Evolutionary conservation across 495 filamentous ascomycete genomes (phyloP).

Genomic region (Penicillium waksmanii): DNA sequence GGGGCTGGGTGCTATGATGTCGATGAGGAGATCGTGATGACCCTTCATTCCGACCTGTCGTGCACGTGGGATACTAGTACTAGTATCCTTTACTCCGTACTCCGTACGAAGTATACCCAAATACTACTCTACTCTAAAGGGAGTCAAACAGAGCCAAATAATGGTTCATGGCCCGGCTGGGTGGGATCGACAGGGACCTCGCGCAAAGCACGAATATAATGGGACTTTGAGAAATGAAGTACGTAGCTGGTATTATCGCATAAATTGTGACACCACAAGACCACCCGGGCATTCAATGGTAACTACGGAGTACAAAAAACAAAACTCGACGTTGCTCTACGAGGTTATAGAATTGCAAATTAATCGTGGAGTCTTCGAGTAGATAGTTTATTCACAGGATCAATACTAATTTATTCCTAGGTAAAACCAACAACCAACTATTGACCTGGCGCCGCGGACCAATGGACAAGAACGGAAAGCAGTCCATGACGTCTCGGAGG

Average conservation of each 20-base stretch:
- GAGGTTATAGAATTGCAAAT: too few species aligned
- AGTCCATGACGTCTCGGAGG: background rate
- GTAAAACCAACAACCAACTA: background rate
- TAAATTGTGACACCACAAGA: too few species aligned
- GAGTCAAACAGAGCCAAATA: background rate
- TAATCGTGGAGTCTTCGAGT: too few species aligned
- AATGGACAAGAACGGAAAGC: background rate
- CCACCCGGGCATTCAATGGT: too few species aligned
- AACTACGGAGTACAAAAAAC: too few species aligned
- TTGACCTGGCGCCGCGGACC: background rate
- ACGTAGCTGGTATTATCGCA: too few species aligned
- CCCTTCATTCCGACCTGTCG: slow-evolving; percentile 6
- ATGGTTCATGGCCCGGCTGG: background rate
- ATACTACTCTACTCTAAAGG: background rate
- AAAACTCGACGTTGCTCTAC: too few species aligned
- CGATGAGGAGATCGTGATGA: background rate
- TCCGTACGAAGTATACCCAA: background rate
- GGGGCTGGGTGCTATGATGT: background rate
- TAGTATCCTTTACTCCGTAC: background rate
- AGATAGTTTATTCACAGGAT: too few species aligned
- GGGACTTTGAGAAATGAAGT: too few species aligned
- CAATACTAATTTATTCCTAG: too few species aligned
- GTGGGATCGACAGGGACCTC: background rate
- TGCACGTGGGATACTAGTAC: background rate
- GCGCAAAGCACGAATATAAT: background rate